Evolutionary conservation across 2,329 filamentous ascomycete genomes (phyloP).

Genomic region (Emericellopsis atlantica): DNA sequence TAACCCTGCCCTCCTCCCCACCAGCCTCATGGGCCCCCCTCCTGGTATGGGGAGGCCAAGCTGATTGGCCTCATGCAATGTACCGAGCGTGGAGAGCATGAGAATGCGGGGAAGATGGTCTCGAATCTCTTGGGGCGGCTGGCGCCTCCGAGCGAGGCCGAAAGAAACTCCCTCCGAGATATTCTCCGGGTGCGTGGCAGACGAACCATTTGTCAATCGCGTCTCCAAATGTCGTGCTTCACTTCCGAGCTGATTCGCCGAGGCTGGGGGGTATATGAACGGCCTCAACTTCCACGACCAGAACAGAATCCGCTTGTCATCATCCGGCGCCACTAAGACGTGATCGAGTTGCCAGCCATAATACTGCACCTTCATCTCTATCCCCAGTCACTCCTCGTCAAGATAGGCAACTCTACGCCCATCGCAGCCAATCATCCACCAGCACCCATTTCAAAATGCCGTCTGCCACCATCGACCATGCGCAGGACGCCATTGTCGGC

Average conservation of each 20-base stretch:
- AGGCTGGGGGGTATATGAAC: neutral
- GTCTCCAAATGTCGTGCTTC: neutral
- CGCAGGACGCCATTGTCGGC: conserved; percentile 13
- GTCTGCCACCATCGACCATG: neutral
- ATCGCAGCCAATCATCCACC: too few species aligned
- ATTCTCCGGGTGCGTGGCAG: neutral
- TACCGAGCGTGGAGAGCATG: too few species aligned
- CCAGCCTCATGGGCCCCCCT: too few species aligned
- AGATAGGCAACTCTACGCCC: too few species aligned
- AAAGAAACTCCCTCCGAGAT: neutral
- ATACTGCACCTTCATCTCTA: too few species aligned
- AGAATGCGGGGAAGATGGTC: neutral
- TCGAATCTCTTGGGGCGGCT: neutral
- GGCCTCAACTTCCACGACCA: neutral
- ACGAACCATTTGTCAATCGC: neutral
- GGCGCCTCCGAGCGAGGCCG: neutral
- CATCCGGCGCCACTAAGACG: neutral
- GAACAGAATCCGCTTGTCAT: neutral
- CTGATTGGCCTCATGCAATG: too few species aligned
- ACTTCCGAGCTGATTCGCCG: conserved; percentile 1
- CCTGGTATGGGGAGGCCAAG: too few species aligned
- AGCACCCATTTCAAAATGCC: conserved; percentile 1
- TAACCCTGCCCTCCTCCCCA: too few species aligned
- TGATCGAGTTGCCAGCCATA: neutral
- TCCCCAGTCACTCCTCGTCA: too few species aligned